A percentile compares a stretch with the other conserved stretches of the same genome.
phyloP scores from a whole-genome alignment of 352 stramenopile genomes.

The Thraustotheca clavata region DNA sequence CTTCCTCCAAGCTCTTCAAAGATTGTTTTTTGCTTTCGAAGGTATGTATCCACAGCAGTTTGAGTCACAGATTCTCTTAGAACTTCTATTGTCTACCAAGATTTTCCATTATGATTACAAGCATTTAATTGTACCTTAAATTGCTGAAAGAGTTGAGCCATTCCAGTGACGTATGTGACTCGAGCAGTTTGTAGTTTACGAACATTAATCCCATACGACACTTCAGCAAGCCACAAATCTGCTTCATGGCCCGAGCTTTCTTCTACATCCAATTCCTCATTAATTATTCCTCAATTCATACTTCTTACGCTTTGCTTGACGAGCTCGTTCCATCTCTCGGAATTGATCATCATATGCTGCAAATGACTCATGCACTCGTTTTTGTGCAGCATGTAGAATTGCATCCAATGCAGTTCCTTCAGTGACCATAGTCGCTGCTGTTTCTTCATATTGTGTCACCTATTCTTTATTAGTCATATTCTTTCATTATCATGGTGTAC shows the following conservation, averaged over 20 bases:
- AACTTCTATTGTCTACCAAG: constrained; percentile 42
- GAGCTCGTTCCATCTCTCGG: constrained; percentile 42
- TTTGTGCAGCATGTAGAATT: constrained; percentile 46
- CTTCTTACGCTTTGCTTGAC: constrained; percentile 9
- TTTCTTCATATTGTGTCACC: constrained; percentile 46
- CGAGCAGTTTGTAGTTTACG: constrained; percentile 50
- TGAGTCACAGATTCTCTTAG: constrained; percentile 62
- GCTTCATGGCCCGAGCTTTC: constrained; percentile 23
- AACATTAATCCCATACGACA: constrained; percentile 64
- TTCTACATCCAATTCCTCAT: not conserved
- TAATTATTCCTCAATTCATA: too few relatives aligned
- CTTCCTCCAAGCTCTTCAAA: constrained; percentile 58
- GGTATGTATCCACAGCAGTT: constrained; percentile 64
- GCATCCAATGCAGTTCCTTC: constrained; percentile 49
- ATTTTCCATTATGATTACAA: not conserved
- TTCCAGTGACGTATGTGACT: constrained; percentile 76
- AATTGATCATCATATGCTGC: constrained; percentile 47
- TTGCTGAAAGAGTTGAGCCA: constrained; percentile 69
- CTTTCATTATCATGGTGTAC: too few relatives aligned
- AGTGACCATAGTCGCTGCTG: constrained; percentile 35
- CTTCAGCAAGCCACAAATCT: constrained; percentile 67
- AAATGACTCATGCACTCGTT: constrained; percentile 48
- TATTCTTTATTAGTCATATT: too few relatives aligned
- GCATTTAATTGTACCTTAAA: constrained; percentile 37
- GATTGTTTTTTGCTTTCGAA: constrained; percentile 71